Evolutionary conservation across 2,329 filamentous ascomycete genomes (phyloP), one percentile per base, ranked within the genome.

Genomic region (Davidsoniella australis): DNA sequence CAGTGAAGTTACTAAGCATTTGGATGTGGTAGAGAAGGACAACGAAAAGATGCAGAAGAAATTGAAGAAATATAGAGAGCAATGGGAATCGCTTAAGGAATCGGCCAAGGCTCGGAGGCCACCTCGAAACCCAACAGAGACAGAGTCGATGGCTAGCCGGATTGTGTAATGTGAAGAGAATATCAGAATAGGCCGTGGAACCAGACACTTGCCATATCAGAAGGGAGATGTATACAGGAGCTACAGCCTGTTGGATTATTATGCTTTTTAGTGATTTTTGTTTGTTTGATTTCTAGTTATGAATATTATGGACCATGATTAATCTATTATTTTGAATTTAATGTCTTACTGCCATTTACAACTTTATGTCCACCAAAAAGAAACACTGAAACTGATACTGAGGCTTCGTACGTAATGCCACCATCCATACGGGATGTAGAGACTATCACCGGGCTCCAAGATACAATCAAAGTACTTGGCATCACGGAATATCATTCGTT

Each of bases 381-480:
- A 95, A 10, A 96, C 87, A 56, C 88, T 95, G 59, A 94, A 88
- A 60, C 89, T 94, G 17, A 85, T 76, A 50, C 78, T 86, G 58
- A 96, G 61, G 45, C 86, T 86, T 53, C 84, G 72, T 3, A 96
- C 85, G 63, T 95, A 96, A 68, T 98, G 91, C 91, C 91, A 98
- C 89, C 91, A 98, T 0, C 89, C 91, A 4, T 85, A 72, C 0
- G 91, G 91, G 48, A 98, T 85, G 61, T 94, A 91, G 48, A 98
- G 61, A 55, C 79, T 82, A 48, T 98, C 87, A 0, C 89, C 91
- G 1, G 83, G 81, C 26, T 73, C 76, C 5, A 98, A 65, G 1
- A 96, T 72, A 50, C 80, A 80, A 59, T 98, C 91, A 33, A 83
- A 65, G 59, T 82, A 89, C 48, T 73, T 67, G 1, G 83, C 69